Conservation (phyloP, 345 rosid genomes). For the Noccaea caerulescens region DNA sequence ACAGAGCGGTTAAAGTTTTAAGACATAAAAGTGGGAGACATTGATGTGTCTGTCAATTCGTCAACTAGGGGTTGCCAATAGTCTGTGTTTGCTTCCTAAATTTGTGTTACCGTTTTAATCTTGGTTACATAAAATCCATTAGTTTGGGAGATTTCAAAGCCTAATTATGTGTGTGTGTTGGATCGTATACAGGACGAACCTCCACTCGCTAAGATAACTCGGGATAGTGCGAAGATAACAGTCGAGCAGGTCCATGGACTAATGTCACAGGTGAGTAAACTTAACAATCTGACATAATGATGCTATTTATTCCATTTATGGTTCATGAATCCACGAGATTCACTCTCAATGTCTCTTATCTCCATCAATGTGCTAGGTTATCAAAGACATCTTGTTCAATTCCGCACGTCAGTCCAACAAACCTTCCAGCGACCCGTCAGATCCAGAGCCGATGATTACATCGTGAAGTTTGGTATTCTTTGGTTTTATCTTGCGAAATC, state of each 20-base stretch:
- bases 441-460: constrained; percentile 95
- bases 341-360: not conserved
- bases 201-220: constrained; percentile 94
- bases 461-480: constrained; percentile 50
- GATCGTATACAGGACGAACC: constrained; percentile 80
- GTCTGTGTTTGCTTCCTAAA: constrained; percentile 8
- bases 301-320: not conserved
- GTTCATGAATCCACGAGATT: constrained; percentile 10
- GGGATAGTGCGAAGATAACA: constrained; percentile 95
- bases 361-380: constrained; percentile 57
- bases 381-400: constrained; percentile 94
- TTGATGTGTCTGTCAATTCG: not conserved
- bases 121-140: not conserved
- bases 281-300: not conserved
- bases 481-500: constrained; percentile 10
- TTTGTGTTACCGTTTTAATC: not conserved
- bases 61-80: constrained; percentile 14
- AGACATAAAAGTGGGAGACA: constrained; percentile 2
- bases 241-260: constrained; percentile 98
- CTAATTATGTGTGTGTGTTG: constrained; percentile 29
- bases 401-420: constrained; percentile 68
- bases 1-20: no score
- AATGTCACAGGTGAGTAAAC: constrained; percentile 86
- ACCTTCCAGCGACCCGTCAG: constrained; percentile 57
- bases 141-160: constrained; percentile 1